Base-by-base conservation (phyloP, 2,329 filamentous ascomycete species). In the Fusarium penzigii region DNA sequence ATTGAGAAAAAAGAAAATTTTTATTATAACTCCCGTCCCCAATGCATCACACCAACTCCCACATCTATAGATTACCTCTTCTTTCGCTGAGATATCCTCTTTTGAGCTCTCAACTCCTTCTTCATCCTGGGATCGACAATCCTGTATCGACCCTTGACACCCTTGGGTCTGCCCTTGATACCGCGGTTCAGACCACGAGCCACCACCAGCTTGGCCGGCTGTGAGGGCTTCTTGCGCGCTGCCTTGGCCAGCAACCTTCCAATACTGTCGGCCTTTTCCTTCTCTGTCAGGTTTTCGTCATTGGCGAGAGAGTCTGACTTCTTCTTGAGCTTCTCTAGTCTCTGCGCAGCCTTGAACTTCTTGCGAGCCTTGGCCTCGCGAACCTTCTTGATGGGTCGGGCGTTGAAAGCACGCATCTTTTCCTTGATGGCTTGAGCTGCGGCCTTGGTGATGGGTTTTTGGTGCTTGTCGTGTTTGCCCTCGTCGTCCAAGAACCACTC, bases 401-500 rank as follows among this genome's bases (percentile, higher is more conserved):
- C 94, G 70, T 99, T 97, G 64, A 96, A 83, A 1, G 94, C 92
- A 32, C 93, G 88, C 68, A 89, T 70, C 75, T 99, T 99, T 68
- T 97, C 93, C 72, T 94, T 92, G 77, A 99, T 97, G 2, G 94
- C 94, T 13, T 84, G 81, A 1, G 93, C 92, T 0, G 89, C 95
- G 34, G 91, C 91, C 64, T 94, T 94, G 46, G 87, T 92, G 65
- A 96, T 93, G n/a, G 94, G 95, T 52, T 90, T 88, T 58, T 94
- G 87, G 1, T 83, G 83, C 69, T 87, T 91, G 72, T 92, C 90
- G 74, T 99, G 93, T 64, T 81, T 85, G 62, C 74, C 71, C 72
- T 99, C 94, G 66, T 99, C 94, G 67, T 99, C 94, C 14, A 97
- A 75, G 78, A 99, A 99, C 95, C 95, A 99, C 46, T 97, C 93